A percentile compares a stretch with the other conserved stretches of the same genome.
These are phyloP conservation scores for Trichosporon sp. DNA, from an alignment of 1,284 basidiomycete genomes.

Conservation along the genomic window DNA sequence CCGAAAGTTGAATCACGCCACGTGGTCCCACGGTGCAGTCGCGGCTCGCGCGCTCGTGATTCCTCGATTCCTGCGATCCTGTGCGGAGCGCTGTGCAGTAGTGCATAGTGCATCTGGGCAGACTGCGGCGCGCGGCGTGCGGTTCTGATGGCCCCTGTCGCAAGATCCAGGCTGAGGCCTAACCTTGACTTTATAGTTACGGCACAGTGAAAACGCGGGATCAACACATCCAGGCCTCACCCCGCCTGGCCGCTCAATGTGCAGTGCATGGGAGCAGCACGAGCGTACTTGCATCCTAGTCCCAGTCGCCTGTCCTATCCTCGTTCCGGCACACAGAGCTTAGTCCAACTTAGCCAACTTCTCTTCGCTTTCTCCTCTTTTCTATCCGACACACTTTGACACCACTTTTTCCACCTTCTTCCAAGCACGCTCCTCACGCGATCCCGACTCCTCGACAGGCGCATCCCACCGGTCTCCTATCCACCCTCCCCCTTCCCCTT, in stretches of 20 bases:
- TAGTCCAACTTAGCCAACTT: not conserved
- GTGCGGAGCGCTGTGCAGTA: not conserved
- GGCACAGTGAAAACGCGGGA: constrained; percentile 5
- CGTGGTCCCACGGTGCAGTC: not conserved
- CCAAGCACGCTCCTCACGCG: not conserved
- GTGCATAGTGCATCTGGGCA: too few species aligned
- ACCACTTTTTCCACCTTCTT: not conserved
- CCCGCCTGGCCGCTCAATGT: not conserved
- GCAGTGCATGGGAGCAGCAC: not conserved
- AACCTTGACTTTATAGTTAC: constrained; percentile 3
- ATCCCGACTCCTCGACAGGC: not conserved
- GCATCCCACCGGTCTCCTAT: not conserved
- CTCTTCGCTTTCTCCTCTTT: not conserved
- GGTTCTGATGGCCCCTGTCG: not conserved
- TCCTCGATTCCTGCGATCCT: not conserved
- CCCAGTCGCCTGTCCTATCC: not conserved
- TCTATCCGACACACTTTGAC: not conserved
- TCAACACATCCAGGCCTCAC: not conserved
- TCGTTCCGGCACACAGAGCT: not conserved
- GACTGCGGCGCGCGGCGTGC: too few species aligned
- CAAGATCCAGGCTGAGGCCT: not conserved
- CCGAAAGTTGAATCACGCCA: not conserved
- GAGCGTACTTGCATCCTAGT: not conserved
- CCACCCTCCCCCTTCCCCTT: not conserved
- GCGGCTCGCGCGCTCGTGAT: not conserved